Conservation (phyloP, 2,329 filamentous ascomycete species). For the Neurospora sp. region DNA sequence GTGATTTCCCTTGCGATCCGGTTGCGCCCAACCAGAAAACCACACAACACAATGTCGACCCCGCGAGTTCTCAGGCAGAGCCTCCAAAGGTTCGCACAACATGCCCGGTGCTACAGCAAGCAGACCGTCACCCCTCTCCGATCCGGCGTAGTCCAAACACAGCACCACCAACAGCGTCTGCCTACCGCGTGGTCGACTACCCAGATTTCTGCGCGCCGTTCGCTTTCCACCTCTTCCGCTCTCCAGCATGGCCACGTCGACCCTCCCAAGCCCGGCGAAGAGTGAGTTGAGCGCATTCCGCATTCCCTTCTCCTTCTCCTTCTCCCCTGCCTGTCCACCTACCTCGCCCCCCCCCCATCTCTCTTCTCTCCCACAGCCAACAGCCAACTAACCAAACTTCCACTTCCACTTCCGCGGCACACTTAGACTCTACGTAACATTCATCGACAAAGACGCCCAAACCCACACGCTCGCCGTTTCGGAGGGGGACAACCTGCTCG, state of each 20-base stretch:
- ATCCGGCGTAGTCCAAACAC: slow-evolving; percentile 1
- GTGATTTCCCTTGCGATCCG: neutral
- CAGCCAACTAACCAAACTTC: neutral
- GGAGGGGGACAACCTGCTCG: slow-evolving; percentile 84
- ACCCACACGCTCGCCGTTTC: slow-evolving; percentile 69
- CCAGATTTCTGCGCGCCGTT: slow-evolving; percentile 3
- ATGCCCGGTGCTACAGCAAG: slow-evolving; percentile 16
- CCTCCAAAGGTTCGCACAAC: slow-evolving; percentile 13
- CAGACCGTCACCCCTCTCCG: slow-evolving; percentile 8
- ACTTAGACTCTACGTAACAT: slow-evolving; percentile 72
- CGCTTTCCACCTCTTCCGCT: slow-evolving; percentile 56
- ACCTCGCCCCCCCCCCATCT: neutral
- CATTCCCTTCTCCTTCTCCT: neutral
- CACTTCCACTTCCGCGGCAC: neutral
- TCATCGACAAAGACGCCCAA: slow-evolving; percentile 81
- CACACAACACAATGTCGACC: slow-evolving; percentile 11
- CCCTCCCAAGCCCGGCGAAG: slow-evolving; percentile 81
- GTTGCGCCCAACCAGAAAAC: neutral
- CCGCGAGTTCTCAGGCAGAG: slow-evolving; percentile 10
- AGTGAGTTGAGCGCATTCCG: slow-evolving; percentile 41
- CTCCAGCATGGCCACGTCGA: slow-evolving; percentile 69
- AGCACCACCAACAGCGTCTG: neutral
- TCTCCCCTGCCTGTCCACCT: neutral
- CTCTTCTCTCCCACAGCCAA: neutral
- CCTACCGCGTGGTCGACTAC: neutral